Evolutionary conservation across 2,329 filamentous ascomycete species (phyloP), one percentile per base, ranked within the genome.

Genomic region (Colletotrichum noveboracense): DNA sequence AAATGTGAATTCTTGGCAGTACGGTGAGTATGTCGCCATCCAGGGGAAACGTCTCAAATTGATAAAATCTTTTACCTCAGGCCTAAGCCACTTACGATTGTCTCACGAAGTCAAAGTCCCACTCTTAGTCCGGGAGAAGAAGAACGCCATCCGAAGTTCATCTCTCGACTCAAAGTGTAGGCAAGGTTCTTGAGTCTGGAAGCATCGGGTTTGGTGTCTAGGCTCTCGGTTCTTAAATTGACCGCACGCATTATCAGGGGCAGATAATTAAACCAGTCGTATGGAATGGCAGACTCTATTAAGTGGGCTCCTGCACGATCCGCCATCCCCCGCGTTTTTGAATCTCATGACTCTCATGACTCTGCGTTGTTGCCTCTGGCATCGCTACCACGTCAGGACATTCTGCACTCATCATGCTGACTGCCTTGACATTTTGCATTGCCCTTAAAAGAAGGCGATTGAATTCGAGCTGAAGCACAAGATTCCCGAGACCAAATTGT

Each of bases 41-140:
- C 58, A 69, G 74, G 74, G 70, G 55, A 26, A 69, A 30, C 48
- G 70, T 76, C 70, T 58, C 74, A 65, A 48, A 21, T 74, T 74
- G 58, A 76, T 48, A 68, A 60, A 30, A 60, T 55, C 28, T 60
- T 60, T 26, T 24, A 52, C 43, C 26, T 65, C 24, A 16, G 36
- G 48, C 18, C 70, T 38, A 61, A 52, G 58, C 73, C 64, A 55
- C 62, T 16, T 56, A 4, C 12, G 6, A n/a, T 28, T 32, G 68
- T 71, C 52, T 26, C 62, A 60, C 56, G 13, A 55, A 60, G 56
- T 18, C 30, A 24, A 18, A 3, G 34, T 48, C 7, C 32, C 32
- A 30, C 43, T 18, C 32, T 36, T 26, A 38, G 12, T 18, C 3
- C 14, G n/a, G 18, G 1, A 12, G 21, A 7, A 64, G 30, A 38